These are phyloP conservation scores for Nevesoporus exiguus DNA, from an alignment of 768 basidiomycete species.

Conservation along the genomic window DNA sequence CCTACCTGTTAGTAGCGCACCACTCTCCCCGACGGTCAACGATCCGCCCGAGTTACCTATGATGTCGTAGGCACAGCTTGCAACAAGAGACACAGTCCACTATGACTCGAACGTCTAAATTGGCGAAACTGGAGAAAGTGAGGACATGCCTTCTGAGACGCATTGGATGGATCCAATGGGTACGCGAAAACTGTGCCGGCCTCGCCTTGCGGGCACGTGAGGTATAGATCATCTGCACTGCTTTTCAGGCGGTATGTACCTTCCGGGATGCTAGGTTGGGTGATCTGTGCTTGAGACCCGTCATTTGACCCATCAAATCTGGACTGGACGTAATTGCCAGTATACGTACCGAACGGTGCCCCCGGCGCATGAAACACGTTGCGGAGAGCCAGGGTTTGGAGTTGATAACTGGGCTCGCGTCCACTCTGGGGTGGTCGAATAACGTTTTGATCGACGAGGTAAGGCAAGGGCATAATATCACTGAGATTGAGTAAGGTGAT, in stretches of 20 bases:
- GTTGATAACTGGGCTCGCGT: neutral
- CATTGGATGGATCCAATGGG: neutral
- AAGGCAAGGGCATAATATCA: neutral
- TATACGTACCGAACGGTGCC: neutral
- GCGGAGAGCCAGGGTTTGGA: neutral
- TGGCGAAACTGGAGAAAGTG: neutral
- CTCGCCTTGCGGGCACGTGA: neutral
- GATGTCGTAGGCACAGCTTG: neutral
- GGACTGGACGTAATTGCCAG: neutral
- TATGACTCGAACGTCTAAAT: neutral
- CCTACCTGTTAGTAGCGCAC: neutral
- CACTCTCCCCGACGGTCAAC: neutral
- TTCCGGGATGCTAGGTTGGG: neutral
- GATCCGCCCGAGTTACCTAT: neutral
- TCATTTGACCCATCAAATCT: neutral
- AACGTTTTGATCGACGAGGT: neutral
- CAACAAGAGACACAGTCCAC: neutral
- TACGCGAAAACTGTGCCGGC: neutral
- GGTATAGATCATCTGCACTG: neutral
- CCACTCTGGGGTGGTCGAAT: neutral
- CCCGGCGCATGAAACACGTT: neutral
- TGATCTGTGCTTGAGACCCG: neutral
- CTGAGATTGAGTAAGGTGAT: neutral
- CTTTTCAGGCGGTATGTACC: neutral
- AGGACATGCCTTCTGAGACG: neutral